Evolutionary conservation across 495 filamentous ascomycete genomes (phyloP).

Genomic region (Talaromyces nanjingensis): DNA sequence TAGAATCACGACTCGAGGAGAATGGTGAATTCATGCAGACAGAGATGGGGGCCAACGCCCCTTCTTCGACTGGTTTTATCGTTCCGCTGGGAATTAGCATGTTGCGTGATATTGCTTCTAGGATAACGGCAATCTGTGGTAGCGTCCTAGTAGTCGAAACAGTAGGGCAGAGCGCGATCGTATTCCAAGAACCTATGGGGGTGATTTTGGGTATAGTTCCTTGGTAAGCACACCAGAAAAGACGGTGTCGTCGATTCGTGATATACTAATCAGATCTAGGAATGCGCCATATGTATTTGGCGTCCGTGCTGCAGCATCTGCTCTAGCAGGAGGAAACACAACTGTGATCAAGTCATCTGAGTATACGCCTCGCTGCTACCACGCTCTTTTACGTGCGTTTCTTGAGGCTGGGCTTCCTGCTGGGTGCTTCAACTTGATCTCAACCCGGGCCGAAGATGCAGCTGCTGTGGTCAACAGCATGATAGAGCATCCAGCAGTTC

Average conservation of each 20-base stretch:
- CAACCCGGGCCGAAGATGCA: slow-evolving; percentile 45
- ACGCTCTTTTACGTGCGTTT: slow-evolving; percentile 61
- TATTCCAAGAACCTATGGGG: slow-evolving; percentile 74
- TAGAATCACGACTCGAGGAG: slow-evolving; percentile 57
- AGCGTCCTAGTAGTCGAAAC: slow-evolving; percentile 48
- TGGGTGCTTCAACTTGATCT: slow-evolving; percentile 48
- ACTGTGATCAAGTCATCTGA: slow-evolving; percentile 73
- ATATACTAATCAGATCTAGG: neutral
- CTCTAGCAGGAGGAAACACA: slow-evolving; percentile 77
- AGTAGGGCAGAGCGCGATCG: slow-evolving; percentile 53
- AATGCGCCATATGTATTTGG: slow-evolving; percentile 60
- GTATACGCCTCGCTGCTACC: slow-evolving; percentile 67
- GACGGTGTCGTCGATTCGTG: neutral
- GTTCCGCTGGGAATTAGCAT: slow-evolving; percentile 48
- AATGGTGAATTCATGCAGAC: slow-evolving; percentile 53
- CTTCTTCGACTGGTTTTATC: slow-evolving; percentile 43
- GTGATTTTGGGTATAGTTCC: slow-evolving; percentile 78
- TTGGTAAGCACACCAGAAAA: slow-evolving; percentile 39
- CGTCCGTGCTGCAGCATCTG: slow-evolving; percentile 59
- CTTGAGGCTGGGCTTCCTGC: slow-evolving; percentile 63
- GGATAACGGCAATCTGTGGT: slow-evolving; percentile 55
- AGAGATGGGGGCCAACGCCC: slow-evolving; percentile 62
- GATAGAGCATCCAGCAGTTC: slow-evolving; percentile 49
- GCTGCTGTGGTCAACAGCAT: slow-evolving; percentile 47
- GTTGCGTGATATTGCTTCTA: slow-evolving; percentile 64